Evolutionary conservation across 2,329 filamentous ascomycete genomes (phyloP).

Genomic region (Nakataea oryzae): DNA sequence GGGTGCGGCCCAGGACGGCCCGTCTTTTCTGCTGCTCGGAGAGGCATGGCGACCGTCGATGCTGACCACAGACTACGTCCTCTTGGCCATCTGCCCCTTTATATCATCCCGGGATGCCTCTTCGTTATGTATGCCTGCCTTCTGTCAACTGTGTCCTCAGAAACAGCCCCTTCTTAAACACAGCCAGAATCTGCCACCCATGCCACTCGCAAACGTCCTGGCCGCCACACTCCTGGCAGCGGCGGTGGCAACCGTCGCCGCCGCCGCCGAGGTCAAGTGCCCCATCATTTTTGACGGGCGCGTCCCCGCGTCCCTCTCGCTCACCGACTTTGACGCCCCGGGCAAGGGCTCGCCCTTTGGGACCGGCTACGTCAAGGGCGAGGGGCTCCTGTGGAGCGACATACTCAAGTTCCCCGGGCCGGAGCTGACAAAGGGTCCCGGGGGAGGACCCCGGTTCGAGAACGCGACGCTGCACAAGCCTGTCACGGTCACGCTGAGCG

Average conservation of each 20-base stretch:
- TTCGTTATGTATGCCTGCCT: too few species aligned
- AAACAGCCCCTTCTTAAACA: too few species aligned
- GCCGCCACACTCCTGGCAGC: not conserved
- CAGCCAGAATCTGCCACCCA: not conserved
- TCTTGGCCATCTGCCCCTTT: too few species aligned
- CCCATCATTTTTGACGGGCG: constrained; percentile 26
- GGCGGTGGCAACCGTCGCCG: not conserved
- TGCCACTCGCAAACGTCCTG: not conserved
- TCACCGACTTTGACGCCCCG: constrained; percentile 20
- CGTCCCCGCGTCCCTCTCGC: constrained; percentile 14
- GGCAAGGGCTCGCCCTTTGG: constrained; percentile 20
- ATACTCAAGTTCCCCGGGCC: constrained; percentile 23
- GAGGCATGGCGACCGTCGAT: too few species aligned
- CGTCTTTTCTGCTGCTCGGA: too few species aligned
- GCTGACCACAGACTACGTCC: too few species aligned
- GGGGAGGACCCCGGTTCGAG: constrained; percentile 22
- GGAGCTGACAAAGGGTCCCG: too few species aligned
- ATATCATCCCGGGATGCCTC: too few species aligned
- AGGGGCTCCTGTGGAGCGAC: constrained; percentile 22
- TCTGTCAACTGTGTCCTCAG: too few species aligned
- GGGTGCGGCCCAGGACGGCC: too few species aligned
- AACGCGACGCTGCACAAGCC: constrained; percentile 16
- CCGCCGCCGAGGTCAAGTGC: constrained; percentile 15
- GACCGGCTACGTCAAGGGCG: constrained; percentile 24
- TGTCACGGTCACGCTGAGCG: constrained; percentile 32